Evolutionary conservation across 768 basidiomycete genomes (phyloP).

Genomic region (Termitomyces sp.): DNA sequence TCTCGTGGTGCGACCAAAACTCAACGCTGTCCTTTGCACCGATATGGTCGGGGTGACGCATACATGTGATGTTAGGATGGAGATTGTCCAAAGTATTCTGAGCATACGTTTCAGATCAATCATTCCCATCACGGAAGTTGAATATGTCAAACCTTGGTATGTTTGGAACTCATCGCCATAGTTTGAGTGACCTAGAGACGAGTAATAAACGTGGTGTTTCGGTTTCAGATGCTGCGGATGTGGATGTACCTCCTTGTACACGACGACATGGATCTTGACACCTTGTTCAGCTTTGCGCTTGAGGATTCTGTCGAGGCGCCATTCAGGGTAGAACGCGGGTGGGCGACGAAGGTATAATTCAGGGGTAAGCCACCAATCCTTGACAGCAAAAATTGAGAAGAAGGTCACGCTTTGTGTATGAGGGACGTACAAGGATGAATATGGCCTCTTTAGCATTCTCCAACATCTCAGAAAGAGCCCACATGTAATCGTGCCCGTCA

Average conservation of each 20-base stretch:
- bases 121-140: neutral
- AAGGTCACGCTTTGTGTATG: too few relatives aligned
- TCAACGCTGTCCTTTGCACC: constrained; percentile 79
- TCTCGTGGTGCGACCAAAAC: constrained; percentile 94
- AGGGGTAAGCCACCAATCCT: constrained; percentile 95
- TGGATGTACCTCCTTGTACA: constrained; percentile 83
- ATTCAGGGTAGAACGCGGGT: constrained; percentile 80
- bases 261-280: constrained; percentile 86
- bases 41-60: constrained; percentile 91
- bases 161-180: constrained; percentile 84
- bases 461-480: constrained; percentile 89
- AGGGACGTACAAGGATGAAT: constrained; percentile 67
- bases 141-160: constrained; percentile 64
- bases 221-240: neutral
- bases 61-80: constrained; percentile 83
- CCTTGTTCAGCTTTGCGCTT: constrained; percentile 89
- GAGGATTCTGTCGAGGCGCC: constrained; percentile 83
- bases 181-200: constrained; percentile 72
- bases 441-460: constrained; percentile 79
- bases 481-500: constrained; percentile 97
- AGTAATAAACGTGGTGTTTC: neutral
- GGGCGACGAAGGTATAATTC: constrained; percentile 94
- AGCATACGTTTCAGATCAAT: neutral
- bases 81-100: constrained; percentile 76
- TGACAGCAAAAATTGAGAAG: neutral